Base-by-base conservation (phyloP, 2,329 filamentous ascomycete genomes). In the Trichoderma guizhouense region DNA sequence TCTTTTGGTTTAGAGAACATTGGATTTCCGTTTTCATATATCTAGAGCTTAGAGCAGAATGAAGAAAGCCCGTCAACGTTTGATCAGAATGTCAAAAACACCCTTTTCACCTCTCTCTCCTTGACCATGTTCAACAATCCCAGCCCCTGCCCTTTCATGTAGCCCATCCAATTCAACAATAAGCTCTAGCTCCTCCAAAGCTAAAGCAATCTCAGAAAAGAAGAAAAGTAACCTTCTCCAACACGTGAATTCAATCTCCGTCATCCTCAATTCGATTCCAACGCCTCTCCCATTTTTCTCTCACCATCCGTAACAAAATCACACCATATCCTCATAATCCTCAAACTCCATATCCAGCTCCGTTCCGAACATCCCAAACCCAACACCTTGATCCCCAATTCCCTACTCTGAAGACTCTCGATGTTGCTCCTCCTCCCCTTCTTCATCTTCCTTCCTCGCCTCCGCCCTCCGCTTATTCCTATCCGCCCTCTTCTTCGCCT, bases 401-500 rank as follows among this genome's bases (percentile, higher is more conserved):
- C n/a, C 55, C 53, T 28, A 55, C 26, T 69, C 36, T 30, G 24
- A 55, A 12, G 47, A 15, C 2, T 43, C 53, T 21, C 14, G 30
- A 8, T 21, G 66, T 26, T 47, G 66, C 3, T 11, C 14, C 3
- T 70, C 47, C 58, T 57, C 69, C 8, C 58, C 47, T 28, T 65
- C 34, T 7, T 43, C 39, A 43, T 71, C 69, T n/a, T 47, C 28
- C 4, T 14, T 71, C 47, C 34, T 71, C 34, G 26, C 66, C 55
- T 71, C 51, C 14, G 57, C 57, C n/a, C 68, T 61, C 24, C 69
- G 39, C 28, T 39, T 71, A 28, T 70, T 74, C 7, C 74, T 64
- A 9, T 73, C 74, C 1, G 73, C 68, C n/a, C 76, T 68, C 64
- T 73, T 73, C 72, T 47, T 76, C 75, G 71, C 71, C 71, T 77